Percentiles rank a stretch among this genome's conserved stretches.
Conservation (phyloP, 345 rosid species). For the Bruguiera sexangula region DNA sequence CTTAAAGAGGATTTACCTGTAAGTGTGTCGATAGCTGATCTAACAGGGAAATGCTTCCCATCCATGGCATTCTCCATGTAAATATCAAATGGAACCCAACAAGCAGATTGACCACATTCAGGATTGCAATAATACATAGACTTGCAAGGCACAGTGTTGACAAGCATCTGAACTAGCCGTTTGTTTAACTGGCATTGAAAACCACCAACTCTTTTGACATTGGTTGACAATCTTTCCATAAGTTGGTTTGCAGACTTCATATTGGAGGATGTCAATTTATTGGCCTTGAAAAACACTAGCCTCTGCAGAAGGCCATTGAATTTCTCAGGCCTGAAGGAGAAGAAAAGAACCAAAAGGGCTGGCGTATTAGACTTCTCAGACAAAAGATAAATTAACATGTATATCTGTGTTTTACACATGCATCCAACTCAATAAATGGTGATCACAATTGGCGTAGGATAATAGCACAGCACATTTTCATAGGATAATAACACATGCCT, state of each 20-base stretch:
- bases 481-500: neutral
- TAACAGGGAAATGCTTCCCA: constrained; percentile 48
- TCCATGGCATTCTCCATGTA: constrained; percentile 62
- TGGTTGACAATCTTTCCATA: constrained; percentile 38
- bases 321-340: constrained; percentile 43
- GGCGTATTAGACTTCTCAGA: neutral
- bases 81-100: constrained; percentile 60
- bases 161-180: constrained; percentile 34
- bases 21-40: constrained; percentile 41
- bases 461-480: too few species aligned
- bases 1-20: constrained; percentile 31
- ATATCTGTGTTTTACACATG: neutral
- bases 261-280: constrained; percentile 28
- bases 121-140: constrained; percentile 30
- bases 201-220: constrained; percentile 27
- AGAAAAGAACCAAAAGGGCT: neutral
- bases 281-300: constrained; percentile 40
- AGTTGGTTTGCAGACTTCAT: constrained; percentile 32
- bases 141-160: constrained; percentile 32
- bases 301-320: constrained; percentile 49
- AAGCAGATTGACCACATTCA: constrained; percentile 37
- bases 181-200: constrained; percentile 38
- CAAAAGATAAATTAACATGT: neutral
- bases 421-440: constrained; percentile 1
- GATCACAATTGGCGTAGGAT: too few species aligned